These are phyloP conservation scores for Cucurbita moschata DNA, from an alignment of 306 rosid species.

Conservation along the genomic window DNA sequence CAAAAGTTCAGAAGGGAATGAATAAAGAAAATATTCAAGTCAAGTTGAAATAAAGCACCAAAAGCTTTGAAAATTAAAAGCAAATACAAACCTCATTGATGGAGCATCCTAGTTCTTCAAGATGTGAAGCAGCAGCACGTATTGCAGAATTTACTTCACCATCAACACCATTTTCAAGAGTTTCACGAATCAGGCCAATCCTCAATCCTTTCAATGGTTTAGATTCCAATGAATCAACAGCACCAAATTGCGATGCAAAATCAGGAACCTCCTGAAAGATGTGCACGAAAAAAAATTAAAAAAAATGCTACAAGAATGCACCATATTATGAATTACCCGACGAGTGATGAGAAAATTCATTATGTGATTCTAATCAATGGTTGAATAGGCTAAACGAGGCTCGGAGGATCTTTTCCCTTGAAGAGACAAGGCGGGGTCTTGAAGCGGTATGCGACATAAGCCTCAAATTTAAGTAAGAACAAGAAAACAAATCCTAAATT, in stretches of 20 bases:
- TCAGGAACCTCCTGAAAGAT: constrained; percentile 64
- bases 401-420: too few relatives aligned
- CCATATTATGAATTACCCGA: not conserved
- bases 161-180: constrained; percentile 78
- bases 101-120: constrained; percentile 80
- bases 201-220: constrained; percentile 86
- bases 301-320: constrained; percentile 1
- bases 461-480: too few relatives aligned
- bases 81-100: constrained; percentile 50
- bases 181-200: constrained; percentile 78
- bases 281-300: not conserved
- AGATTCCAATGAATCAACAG: constrained; percentile 36
- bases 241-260: constrained; percentile 31
- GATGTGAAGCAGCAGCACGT: constrained; percentile 71
- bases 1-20: not conserved
- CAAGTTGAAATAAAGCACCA: constrained; percentile 4
- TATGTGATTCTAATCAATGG: too few relatives aligned
- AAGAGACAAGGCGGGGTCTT: too few relatives aligned
- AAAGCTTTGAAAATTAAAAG: constrained; percentile 3
- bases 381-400: too few relatives aligned
- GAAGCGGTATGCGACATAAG: too few relatives aligned
- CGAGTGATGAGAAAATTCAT: too few relatives aligned
- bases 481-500: too few relatives aligned
- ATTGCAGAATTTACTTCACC: constrained; percentile 54
- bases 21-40: not conserved